A percentile compares a stretch with the other conserved stretches of the same genome.
phyloP scores from a whole-genome alignment of 2,329 filamentous ascomycete genomes.

The Botryosphaeria agaves region DNA sequence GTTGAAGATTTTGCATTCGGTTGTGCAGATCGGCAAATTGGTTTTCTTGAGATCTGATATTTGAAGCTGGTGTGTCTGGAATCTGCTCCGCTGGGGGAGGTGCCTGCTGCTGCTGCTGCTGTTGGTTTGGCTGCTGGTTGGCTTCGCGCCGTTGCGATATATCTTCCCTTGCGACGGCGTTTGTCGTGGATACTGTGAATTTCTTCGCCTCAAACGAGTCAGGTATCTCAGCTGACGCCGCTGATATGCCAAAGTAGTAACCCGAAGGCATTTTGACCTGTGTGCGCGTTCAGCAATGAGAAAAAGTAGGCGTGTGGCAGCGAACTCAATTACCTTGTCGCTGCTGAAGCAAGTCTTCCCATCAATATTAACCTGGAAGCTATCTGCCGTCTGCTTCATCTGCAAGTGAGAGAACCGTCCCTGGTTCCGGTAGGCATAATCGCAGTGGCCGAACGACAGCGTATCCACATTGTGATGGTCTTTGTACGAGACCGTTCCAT shows the following conservation, averaged over 20 bases:
- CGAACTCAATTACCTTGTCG: conserved; percentile 33
- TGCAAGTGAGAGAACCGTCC: conserved; percentile 69
- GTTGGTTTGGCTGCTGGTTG: conserved; percentile 12
- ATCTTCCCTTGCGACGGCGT: conserved; percentile 17
- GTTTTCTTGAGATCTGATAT: conserved; percentile 25
- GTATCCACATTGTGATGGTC: conserved; percentile 61
- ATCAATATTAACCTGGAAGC: conserved; percentile 68
- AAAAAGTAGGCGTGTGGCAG: too few species aligned
- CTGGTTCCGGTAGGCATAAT: conserved; percentile 79
- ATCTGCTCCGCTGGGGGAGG: conserved; percentile 9
- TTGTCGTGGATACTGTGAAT: conserved; percentile 49
- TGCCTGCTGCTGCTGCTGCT: conserved; percentile 13
- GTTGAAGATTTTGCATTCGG: conserved; percentile 57
- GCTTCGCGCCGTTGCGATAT: conserved; percentile 7
- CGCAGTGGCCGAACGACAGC: conserved; percentile 84
- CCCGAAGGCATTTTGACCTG: conserved; percentile 59
- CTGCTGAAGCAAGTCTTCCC: conserved; percentile 69
- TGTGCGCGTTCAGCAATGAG: neutral
- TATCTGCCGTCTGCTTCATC: conserved; percentile 45
- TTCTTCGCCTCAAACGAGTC: conserved; percentile 94
- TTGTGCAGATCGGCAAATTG: conserved; percentile 79
- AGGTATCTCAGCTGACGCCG: conserved; percentile 74
- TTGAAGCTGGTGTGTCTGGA: conserved; percentile 24
- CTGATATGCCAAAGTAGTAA: conserved; percentile 76
- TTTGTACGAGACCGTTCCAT: conserved; percentile 66